These are phyloP conservation scores for Postia placenta DNA, from an alignment of 768 basidiomycete species.

Conservation along the genomic window DNA sequence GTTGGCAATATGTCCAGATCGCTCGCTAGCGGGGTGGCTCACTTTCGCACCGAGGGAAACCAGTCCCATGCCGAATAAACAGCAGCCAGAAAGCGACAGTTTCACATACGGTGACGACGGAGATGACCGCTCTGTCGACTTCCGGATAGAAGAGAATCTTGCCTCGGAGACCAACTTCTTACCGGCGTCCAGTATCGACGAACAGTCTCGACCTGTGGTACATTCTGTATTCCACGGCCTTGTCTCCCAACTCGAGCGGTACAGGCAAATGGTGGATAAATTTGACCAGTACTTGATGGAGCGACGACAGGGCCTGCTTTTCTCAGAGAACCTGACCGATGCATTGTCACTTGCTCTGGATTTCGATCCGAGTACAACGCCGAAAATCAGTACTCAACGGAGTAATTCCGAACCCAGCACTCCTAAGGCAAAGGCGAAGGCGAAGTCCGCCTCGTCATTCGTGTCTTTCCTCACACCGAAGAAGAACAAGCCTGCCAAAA, in stretches of 20 bases:
- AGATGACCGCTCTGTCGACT: constrained; percentile 82
- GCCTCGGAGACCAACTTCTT: constrained; percentile 49
- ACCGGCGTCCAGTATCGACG: constrained; percentile 66
- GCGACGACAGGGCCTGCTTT: constrained; percentile 82
- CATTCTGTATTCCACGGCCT: constrained; percentile 78
- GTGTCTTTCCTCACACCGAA: constrained; percentile 78
- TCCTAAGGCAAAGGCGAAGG: constrained; percentile 37
- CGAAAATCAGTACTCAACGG: constrained; percentile 25
- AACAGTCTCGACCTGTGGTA: constrained; percentile 68
- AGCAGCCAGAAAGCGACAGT: constrained; percentile 15
- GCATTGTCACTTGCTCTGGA: constrained; percentile 75
- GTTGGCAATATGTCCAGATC: constrained; percentile 78
- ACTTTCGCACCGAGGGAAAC: constrained; percentile 54
- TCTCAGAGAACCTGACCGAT: constrained; percentile 88
- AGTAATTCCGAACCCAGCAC: constrained; percentile 26
- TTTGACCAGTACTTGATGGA: constrained; percentile 85
- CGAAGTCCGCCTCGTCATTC: constrained; percentile 48
- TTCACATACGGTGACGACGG: constrained; percentile 41
- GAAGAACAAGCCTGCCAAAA: constrained; percentile 45
- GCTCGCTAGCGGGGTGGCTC: constrained; percentile 86
- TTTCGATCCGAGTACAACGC: constrained; percentile 29
- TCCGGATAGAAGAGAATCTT: constrained; percentile 59
- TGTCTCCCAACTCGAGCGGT: constrained; percentile 74
- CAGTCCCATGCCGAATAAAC: constrained; percentile 8
- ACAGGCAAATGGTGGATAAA: constrained; percentile 64